A percentile compares a stretch with the other conserved stretches of the same genome.
Evolutionary conservation across 768 basidiomycete species (phyloP).

Genomic region (Boletus patriciae): DNA sequence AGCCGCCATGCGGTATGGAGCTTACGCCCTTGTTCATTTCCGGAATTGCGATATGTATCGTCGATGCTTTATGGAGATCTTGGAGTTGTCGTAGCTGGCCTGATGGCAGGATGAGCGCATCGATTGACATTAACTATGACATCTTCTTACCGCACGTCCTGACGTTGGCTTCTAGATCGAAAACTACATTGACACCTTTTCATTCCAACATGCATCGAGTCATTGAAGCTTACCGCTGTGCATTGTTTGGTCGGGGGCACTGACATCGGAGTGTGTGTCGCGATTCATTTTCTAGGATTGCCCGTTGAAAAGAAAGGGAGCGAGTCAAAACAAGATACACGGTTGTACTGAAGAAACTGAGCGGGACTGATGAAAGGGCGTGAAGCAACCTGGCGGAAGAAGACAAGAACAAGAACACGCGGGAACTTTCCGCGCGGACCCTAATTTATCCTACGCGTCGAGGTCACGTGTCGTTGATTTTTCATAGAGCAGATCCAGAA

Average conservation of each 20-base stretch:
- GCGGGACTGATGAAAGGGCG: slow-evolving; percentile 22
- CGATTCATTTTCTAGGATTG: slow-evolving; percentile 26
- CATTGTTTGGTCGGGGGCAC: slow-evolving; percentile 41
- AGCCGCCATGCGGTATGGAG: too few relatives aligned
- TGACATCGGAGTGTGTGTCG: slow-evolving; percentile 41
- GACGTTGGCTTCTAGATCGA: slow-evolving; percentile 1
- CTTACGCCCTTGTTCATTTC: slow-evolving; percentile 16
- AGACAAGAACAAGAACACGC: slow-evolving; percentile 29
- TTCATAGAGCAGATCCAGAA: not conserved
- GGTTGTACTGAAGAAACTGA: slow-evolving; percentile 4
- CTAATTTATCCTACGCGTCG: slow-evolving; percentile 32
- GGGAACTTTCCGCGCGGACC: slow-evolving; percentile 18
- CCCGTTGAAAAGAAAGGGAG: slow-evolving; percentile 16
- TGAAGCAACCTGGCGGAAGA: slow-evolving; percentile 23
- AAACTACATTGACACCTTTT: not conserved
- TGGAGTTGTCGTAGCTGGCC: slow-evolving; percentile 14
- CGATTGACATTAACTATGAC: too few relatives aligned
- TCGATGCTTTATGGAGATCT: slow-evolving; percentile 2
- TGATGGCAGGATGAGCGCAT: slow-evolving; percentile 7
- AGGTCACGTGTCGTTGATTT: slow-evolving; percentile 29
- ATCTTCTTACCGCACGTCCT: slow-evolving; percentile 12
- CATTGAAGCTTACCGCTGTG: slow-evolving; percentile 31
- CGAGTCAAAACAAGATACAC: slow-evolving; percentile 8
- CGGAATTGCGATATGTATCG: not conserved
- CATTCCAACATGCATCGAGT: not conserved